Evolutionary conservation across 768 basidiomycete genomes (phyloP).

Genomic region (Collybia mongolica): DNA sequence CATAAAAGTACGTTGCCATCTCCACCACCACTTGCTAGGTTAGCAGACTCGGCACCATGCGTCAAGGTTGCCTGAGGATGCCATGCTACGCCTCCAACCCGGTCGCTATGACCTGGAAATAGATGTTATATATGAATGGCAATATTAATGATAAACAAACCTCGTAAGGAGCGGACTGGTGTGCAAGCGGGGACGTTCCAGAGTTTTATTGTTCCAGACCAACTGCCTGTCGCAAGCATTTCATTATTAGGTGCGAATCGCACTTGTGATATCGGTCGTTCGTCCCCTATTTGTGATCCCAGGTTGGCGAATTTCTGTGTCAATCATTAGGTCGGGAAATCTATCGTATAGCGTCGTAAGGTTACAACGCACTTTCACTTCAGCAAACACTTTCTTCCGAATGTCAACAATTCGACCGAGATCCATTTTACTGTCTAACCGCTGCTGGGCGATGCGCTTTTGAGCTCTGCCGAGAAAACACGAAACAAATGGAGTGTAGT

Average conservation of each 20-base stretch:
- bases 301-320: conserved; percentile 83
- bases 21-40: conserved; percentile 89
- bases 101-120: conserved; percentile 78
- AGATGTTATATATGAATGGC: conserved; percentile 8
- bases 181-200: conserved; percentile 96
- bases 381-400: conserved; percentile 84
- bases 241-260: conserved; percentile 92
- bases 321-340: background rate
- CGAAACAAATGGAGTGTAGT: conserved; percentile 45
- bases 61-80: conserved; percentile 89
- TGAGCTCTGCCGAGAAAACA: conserved; percentile 78
- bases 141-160: conserved; percentile 32
- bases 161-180: conserved; percentile 70
- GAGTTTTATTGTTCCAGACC: conserved; percentile 92
- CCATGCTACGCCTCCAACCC: conserved; percentile 96
- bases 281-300: conserved; percentile 97
- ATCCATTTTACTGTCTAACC: conserved; percentile 83
- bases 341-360: background rate
- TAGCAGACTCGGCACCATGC: conserved; percentile 61
- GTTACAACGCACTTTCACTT: conserved; percentile 74
- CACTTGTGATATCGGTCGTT: conserved; percentile 90
- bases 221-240: conserved; percentile 88
- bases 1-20: conserved; percentile 87
- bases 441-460: conserved; percentile 90
- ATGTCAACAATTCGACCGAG: conserved; percentile 89